Conservation (phyloP, 495 filamentous ascomycete genomes). For the Aspergillus asperescens region DNA sequence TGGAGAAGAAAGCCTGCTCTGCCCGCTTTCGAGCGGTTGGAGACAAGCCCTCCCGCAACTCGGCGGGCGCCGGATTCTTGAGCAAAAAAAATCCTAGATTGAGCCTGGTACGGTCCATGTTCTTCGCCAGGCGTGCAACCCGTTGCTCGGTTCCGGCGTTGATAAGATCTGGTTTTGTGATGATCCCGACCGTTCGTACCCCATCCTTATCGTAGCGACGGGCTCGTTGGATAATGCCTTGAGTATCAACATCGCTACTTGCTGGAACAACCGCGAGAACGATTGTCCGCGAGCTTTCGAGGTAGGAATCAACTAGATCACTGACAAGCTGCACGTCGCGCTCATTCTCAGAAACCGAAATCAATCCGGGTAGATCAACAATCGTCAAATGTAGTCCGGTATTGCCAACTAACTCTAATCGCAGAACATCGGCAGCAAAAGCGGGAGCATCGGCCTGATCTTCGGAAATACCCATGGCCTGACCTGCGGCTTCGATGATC, state of each 20-base stretch:
- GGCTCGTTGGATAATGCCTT: conserved; percentile 45
- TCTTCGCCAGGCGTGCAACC: conserved; percentile 34
- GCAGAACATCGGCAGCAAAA: conserved; percentile 47
- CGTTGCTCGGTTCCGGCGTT: conserved; percentile 26
- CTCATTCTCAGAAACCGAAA: conserved; percentile 27
- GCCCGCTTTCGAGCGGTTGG: not conserved
- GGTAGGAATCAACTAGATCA: conserved; percentile 27
- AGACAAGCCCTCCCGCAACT: conserved; percentile 15
- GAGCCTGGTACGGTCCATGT: conserved; percentile 38
- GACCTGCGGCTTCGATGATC: conserved; percentile 40
- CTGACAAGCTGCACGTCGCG: conserved; percentile 26
- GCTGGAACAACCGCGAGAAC: conserved; percentile 41
- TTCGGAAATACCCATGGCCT: conserved; percentile 32
- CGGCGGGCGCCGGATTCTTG: conserved; percentile 32
- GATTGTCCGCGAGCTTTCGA: conserved; percentile 31
- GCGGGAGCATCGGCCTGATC: conserved; percentile 20
- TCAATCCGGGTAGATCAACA: conserved; percentile 51
- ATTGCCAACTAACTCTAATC: conserved; percentile 47
- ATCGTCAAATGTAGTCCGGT: conserved; percentile 49
- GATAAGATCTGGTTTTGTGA: conserved; percentile 49
- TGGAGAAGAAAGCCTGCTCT: conserved; percentile 21
- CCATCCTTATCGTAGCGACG: conserved; percentile 41
- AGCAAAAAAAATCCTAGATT: conserved; percentile 44
- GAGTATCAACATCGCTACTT: conserved; percentile 46
- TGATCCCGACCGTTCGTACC: conserved; percentile 50